phyloP scores from a whole-genome alignment of 306 rosid genomes.

The Inga laurina region DNA sequence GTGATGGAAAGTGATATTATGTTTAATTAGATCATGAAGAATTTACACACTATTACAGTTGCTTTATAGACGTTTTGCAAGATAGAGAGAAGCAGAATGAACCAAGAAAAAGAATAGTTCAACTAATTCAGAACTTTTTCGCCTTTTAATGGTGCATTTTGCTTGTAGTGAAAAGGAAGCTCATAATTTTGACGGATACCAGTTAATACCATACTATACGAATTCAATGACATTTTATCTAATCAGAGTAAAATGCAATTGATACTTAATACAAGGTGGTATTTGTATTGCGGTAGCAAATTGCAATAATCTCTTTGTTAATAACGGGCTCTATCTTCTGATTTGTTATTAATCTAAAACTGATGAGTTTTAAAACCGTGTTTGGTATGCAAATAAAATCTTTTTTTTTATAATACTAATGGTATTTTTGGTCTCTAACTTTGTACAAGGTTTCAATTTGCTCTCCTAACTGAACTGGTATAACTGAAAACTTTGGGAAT shows the following conservation, averaged over 20 bases:
- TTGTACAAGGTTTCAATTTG: no score
- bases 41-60: neutral
- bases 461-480: neutral
- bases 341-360: neutral
- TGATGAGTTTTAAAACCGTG: no score
- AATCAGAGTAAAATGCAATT: neutral
- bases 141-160: conserved; percentile 7
- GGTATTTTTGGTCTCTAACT: no score
- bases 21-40: neutral
- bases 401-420: no score
- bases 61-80: neutral
- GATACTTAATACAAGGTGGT: neutral
- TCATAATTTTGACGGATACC: conserved; percentile 6
- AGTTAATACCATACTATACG: neutral
- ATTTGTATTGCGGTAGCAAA: neutral
- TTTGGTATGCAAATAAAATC: no score
- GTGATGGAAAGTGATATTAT: neutral
- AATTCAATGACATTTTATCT: conserved; percentile 1
- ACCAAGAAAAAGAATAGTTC: neutral
- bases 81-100: neutral
- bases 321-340: neutral
- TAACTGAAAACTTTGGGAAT: conserved; percentile 19
- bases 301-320: neutral
- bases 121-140: conserved; percentile 8
- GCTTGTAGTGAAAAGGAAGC: neutral